Evolutionary conservation across 495 filamentous ascomycete species (phyloP).

Genomic region (Podospora conica): DNA sequence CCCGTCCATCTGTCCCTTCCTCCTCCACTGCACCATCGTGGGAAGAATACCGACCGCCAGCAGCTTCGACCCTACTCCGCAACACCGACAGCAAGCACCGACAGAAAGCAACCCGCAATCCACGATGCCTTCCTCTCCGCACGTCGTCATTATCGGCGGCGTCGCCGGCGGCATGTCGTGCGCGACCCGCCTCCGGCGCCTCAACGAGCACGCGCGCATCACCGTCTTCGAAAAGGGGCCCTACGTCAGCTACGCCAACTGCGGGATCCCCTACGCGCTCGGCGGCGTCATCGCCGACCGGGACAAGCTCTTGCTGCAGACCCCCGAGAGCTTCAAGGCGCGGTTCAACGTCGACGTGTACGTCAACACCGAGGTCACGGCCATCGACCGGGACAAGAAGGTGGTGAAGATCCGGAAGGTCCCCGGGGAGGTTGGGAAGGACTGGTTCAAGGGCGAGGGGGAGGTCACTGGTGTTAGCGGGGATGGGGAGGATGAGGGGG

Average conservation of each 20-base stretch:
- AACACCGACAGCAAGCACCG: background rate
- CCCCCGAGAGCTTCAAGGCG: constrained; percentile 18
- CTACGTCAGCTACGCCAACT: constrained; percentile 31
- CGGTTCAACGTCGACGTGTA: constrained; percentile 25
- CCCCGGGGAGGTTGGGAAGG: background rate
- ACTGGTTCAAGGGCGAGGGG: background rate
- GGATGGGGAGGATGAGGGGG: background rate
- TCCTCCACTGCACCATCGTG: too few relatives aligned
- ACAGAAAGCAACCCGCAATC: background rate
- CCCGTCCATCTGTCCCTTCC: too few relatives aligned
- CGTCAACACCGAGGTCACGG: constrained; percentile 19
- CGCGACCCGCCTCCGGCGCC: constrained; percentile 28
- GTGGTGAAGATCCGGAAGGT: background rate
- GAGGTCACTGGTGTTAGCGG: background rate
- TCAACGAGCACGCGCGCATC: constrained; percentile 25
- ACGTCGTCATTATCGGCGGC: constrained; percentile 25
- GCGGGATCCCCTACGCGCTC: constrained; percentile 32
- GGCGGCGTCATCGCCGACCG: constrained; percentile 22
- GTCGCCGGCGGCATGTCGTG: constrained; percentile 32
- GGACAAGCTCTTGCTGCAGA: constrained; percentile 21
- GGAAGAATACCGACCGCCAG: too few relatives aligned
- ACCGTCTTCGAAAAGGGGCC: constrained; percentile 32
- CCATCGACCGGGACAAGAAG: constrained; percentile 7
- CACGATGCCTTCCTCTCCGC: background rate
- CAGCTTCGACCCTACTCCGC: background rate